These are phyloP conservation scores for Cryptosporidium viatorum DNA, from an alignment of 169 alveolate species.

Conservation along the genomic window DNA sequence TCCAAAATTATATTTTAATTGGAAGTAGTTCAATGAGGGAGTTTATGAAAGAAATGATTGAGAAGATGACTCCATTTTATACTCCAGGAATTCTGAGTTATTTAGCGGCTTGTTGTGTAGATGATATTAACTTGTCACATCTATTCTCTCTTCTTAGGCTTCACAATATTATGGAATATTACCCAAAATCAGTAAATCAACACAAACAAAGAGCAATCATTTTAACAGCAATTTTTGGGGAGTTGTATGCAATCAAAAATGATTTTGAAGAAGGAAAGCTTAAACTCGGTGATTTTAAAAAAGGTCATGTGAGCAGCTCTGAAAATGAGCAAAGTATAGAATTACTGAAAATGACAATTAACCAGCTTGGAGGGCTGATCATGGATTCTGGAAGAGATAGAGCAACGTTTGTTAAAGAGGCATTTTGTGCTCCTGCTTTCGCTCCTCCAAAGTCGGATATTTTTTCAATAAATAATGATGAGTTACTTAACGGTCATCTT, in stretches of 20 bases:
- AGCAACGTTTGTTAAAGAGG: constrained; percentile 68
- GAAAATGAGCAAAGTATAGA: constrained; percentile 63
- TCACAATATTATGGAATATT: constrained; percentile 56
- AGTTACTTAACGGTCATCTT: not conserved
- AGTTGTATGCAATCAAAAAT: constrained; percentile 25
- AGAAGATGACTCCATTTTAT: constrained; percentile 44
- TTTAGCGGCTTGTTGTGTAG: constrained; percentile 69
- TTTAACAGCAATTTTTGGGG: constrained; percentile 64
- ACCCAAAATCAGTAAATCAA: constrained; percentile 37
- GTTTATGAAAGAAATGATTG: constrained; percentile 40
- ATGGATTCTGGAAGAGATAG: constrained; percentile 73
- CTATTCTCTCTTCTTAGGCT: constrained; percentile 40
- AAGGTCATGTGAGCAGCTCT: constrained; percentile 10
- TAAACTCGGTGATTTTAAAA: constrained; percentile 3
- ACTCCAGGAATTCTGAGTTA: constrained; percentile 72
- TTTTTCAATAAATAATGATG: constrained; percentile 22
- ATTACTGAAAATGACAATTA: constrained; percentile 45
- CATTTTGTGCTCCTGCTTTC: constrained; percentile 70
- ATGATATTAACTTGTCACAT: constrained; percentile 63
- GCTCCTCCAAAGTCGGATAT: constrained; percentile 73
- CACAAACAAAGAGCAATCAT: constrained; percentile 59
- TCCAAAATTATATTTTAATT: constrained; percentile 56
- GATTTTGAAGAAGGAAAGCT: constrained; percentile 52
- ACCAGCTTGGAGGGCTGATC: constrained; percentile 54
- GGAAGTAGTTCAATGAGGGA: constrained; percentile 66